A percentile compares a stretch with the other conserved stretches of the same genome.
These are phyloP conservation scores for Chaetomium tenue DNA, from an alignment of 495 filamentous ascomycete species.

Conservation along the genomic window DNA sequence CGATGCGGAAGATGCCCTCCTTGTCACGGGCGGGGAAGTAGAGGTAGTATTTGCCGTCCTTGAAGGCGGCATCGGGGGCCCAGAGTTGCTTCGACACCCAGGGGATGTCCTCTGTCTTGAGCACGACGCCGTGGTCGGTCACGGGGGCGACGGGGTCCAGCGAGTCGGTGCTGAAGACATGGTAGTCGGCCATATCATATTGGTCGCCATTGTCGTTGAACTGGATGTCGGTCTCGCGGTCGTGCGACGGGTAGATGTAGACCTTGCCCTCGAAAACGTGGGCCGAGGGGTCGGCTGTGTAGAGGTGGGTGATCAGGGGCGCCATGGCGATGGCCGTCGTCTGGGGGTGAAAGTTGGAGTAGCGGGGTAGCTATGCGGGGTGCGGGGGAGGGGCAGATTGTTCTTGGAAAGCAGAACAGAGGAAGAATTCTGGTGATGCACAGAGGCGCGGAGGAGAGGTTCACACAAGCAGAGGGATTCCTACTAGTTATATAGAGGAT, in stretches of 20 bases:
- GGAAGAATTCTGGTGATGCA: constrained; percentile 8
- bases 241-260: constrained; percentile 67
- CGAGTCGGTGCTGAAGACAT: constrained; percentile 55
- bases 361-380: constrained; percentile 11
- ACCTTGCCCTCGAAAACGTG: constrained; percentile 61
- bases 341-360: constrained; percentile 19
- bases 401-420: not conserved
- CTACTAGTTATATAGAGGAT: constrained; percentile 18
- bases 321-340: constrained; percentile 33
- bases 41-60: constrained; percentile 61
- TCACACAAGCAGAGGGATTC: constrained; percentile 1
- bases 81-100: constrained; percentile 64
- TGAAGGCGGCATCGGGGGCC: constrained; percentile 61
- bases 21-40: constrained; percentile 64
- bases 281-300: constrained; percentile 68
- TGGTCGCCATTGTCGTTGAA: constrained; percentile 80
- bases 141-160: constrained; percentile 51
- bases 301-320: constrained; percentile 62
- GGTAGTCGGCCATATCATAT: constrained; percentile 76
- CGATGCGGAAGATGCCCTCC: constrained; percentile 61
- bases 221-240: constrained; percentile 58
- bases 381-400: constrained; percentile 9
- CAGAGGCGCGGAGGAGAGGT: not conserved
- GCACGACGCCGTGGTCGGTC: constrained; percentile 59
- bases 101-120: constrained; percentile 55